Percentiles rank a stretch among this genome's conserved stretches.
phyloP scores from a whole-genome alignment of 176 grass and related monocot genomes.

The Coix lacrymajobi region DNA sequence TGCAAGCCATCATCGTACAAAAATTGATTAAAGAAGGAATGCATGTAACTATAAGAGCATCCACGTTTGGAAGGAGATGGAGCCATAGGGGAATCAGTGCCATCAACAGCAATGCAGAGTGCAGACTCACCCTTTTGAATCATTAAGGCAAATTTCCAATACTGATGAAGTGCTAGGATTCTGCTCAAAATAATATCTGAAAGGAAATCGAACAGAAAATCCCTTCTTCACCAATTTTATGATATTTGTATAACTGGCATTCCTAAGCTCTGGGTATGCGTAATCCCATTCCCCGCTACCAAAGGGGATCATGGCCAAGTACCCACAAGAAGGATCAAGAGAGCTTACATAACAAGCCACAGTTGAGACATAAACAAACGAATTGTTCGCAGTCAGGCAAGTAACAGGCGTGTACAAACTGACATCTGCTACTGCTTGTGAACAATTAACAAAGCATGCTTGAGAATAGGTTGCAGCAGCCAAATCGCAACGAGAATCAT shows the following conservation, averaged over 20 bases:
- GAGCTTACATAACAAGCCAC: no score
- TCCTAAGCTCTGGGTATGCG: not conserved
- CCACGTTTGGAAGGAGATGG: not conserved
- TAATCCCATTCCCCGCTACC: not conserved
- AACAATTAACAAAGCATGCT: conserved; percentile 38
- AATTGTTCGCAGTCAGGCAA: no score
- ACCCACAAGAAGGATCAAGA: conserved; percentile 18
- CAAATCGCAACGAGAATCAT: fast-evolving
- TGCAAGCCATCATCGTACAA: not conserved
- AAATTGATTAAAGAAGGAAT: not conserved
- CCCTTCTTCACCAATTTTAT: not conserved
- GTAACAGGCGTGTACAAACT: not conserved
- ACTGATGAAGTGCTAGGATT: not conserved
- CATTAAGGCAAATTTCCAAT: not conserved
- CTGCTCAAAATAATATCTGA: fast-evolving
- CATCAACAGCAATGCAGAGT: not conserved
- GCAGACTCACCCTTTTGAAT: conserved; percentile 7
- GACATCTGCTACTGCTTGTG: not conserved
- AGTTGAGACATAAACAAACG: no score
- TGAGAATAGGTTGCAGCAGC: fast-evolving
- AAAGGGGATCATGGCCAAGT: conserved; percentile 17
- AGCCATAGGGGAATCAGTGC: no score
- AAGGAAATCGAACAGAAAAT: not conserved
- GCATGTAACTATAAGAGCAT: not conserved
- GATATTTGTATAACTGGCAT: not conserved